Evolutionary conservation across 2,329 filamentous ascomycete species (phyloP).

Genomic region (Colletotrichum ledebouriae): DNA sequence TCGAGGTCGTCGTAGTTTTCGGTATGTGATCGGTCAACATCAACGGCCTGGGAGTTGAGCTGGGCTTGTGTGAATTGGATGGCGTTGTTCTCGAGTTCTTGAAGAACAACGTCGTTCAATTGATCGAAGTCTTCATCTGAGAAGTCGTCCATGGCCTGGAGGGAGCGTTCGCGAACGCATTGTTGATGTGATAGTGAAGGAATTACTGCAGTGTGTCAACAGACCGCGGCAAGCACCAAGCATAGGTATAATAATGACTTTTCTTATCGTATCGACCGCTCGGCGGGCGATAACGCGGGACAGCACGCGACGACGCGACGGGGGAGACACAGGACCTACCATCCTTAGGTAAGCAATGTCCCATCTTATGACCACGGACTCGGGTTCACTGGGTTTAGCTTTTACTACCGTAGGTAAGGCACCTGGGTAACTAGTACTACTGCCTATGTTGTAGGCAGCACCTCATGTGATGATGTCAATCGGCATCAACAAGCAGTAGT

Average conservation of each 20-base stretch:
- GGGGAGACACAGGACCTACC: no score
- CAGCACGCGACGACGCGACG: conserved; percentile 2
- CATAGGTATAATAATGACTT: background rate
- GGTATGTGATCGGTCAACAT: conserved; percentile 44
- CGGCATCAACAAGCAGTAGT: conserved; percentile 6
- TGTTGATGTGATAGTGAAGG: background rate
- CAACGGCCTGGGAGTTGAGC: conserved; percentile 47
- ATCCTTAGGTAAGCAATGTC: no score
- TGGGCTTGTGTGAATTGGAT: conserved; percentile 71
- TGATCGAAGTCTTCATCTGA: conserved; percentile 75
- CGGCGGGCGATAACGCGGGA: conserved; percentile 12
- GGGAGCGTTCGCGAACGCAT: conserved; percentile 10
- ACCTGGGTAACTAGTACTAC: no score
- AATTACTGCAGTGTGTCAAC: conserved; percentile 17
- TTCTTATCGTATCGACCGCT: conserved; percentile 34
- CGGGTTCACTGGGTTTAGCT: no score
- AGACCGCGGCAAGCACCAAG: conserved; percentile 14
- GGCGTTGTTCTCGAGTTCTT: conserved; percentile 74
- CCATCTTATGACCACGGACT: no score
- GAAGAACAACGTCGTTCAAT: conserved; percentile 68
- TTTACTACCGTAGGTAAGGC: no score
- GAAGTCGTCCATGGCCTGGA: conserved; percentile 66
- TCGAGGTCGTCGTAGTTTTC: conserved; percentile 56
- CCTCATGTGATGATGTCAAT: conserved; percentile 36
- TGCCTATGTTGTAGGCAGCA: no score